These are phyloP conservation scores for Phlebiopsis gigantea DNA, from an alignment of 768 basidiomycete genomes.

Conservation along the genomic window DNA sequence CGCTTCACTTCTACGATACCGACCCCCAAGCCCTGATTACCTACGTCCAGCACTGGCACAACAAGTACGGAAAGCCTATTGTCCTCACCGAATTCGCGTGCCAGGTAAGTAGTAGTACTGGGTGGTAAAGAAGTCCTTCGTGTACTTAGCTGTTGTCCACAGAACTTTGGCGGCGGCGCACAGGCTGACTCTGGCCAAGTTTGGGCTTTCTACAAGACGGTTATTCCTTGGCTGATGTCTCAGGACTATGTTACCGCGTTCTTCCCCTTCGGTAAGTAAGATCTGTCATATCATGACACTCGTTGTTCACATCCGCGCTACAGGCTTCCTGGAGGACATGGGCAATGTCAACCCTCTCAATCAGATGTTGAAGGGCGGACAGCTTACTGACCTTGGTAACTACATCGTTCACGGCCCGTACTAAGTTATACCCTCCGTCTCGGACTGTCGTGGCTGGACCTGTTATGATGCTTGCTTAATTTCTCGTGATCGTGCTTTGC, in stretches of 20 bases:
- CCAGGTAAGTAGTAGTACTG: conserved; percentile 23
- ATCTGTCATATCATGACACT: neutral
- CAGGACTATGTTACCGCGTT: conserved; percentile 34
- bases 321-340: conserved; percentile 49
- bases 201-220: conserved; percentile 38
- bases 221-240: conserved; percentile 40
- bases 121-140: neutral
- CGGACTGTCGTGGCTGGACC: neutral
- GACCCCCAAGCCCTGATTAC: conserved; percentile 46
- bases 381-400: conserved; percentile 13
- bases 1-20: conserved; percentile 56
- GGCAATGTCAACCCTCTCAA: conserved; percentile 49
- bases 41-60: conserved; percentile 44
- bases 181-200: conserved; percentile 37
- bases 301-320: neutral
- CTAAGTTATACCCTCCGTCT: neutral
- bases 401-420: conserved; percentile 13
- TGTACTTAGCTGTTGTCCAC: neutral
- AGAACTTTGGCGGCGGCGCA: conserved; percentile 46
- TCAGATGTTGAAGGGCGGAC: conserved; percentile 27
- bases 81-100: conserved; percentile 63
- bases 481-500: neutral
- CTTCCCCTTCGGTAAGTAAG: conserved; percentile 53
- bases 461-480: neutral
- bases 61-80: conserved; percentile 45